Conservation (phyloP, 148 eudicot species). For the Camellia japonica region DNA sequence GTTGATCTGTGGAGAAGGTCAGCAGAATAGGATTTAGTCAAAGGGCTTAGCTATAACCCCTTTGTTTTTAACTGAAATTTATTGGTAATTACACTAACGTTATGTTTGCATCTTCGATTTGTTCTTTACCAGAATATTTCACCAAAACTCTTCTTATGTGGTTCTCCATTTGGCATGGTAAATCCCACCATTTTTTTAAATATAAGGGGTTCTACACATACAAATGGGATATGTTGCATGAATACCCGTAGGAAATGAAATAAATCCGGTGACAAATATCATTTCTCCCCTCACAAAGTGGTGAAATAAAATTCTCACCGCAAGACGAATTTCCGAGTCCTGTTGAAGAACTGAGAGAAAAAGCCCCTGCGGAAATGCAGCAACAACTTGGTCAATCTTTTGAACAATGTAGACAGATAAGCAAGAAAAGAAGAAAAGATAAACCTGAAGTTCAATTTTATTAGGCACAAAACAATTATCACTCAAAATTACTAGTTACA, state of each 20-base stretch:
- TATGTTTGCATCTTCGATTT: too few relatives aligned
- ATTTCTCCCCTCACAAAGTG: too few relatives aligned
- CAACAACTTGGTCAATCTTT: not conserved
- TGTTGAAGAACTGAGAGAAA: conserved; percentile 77
- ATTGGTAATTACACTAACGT: not conserved
- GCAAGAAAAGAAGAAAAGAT: not conserved
- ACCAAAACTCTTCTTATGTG: too few relatives aligned
- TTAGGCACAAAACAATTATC: not conserved
- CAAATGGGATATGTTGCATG: too few relatives aligned
- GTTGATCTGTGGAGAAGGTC: not conserved
- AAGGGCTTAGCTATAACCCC: not conserved
- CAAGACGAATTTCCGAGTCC: conserved; percentile 73
- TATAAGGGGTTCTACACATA: too few relatives aligned
- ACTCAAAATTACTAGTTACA: not conserved
- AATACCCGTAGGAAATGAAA: too few relatives aligned
- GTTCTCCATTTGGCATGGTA: too few relatives aligned
- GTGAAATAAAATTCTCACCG: conserved; percentile 45
- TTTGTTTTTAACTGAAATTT: not conserved
- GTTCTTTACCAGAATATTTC: too few relatives aligned
- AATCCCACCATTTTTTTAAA: too few relatives aligned
- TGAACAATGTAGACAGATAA: not conserved
- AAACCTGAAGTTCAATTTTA: not conserved
- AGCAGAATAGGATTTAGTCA: not conserved
- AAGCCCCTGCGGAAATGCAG: conserved; percentile 57
- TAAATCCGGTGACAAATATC: too few relatives aligned